These are phyloP conservation scores for Lipomyces sp. DNA, from an alignment of 805 yeast species.

Conservation along the genomic window DNA sequence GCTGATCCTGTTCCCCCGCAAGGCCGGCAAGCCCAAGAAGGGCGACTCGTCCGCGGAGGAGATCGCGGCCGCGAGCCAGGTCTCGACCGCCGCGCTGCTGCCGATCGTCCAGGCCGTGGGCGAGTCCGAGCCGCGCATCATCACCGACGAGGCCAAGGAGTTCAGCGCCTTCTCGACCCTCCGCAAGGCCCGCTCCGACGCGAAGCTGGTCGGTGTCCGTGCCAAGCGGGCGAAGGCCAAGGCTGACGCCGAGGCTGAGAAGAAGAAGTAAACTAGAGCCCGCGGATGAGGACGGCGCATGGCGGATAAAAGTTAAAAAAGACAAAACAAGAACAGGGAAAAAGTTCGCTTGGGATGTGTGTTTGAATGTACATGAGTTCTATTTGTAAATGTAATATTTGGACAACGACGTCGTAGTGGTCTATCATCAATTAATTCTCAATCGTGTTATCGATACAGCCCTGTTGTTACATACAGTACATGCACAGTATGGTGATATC, in stretches of 20 bases:
- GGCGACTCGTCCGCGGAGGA: constrained; percentile 59
- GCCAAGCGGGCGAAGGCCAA: constrained; percentile 99
- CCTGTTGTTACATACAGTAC: too few relatives aligned
- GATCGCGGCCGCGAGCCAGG: constrained; percentile 59
- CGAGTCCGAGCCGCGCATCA: constrained; percentile 85
- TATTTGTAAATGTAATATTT: constrained; percentile 4
- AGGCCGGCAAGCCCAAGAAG: constrained; percentile 60
- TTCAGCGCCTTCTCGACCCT: constrained; percentile 90
- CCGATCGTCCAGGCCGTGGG: constrained; percentile 79
- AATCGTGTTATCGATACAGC: too few relatives aligned
- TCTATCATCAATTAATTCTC: too few relatives aligned
- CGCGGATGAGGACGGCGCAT: background rate
- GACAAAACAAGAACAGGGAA: background rate
- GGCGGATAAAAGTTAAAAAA: too few relatives aligned
- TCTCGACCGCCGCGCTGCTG: constrained; percentile 64
- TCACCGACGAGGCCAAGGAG: constrained; percentile 58
- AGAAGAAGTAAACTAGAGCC: constrained; percentile 82
- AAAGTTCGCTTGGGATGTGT: background rate
- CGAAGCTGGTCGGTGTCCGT: constrained; percentile 92
- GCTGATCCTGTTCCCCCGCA: constrained; percentile 93
- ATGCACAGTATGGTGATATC: too few relatives aligned
- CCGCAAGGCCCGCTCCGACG: constrained; percentile 91
- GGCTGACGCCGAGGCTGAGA: constrained; percentile 89
- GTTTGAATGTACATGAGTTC: background rate
- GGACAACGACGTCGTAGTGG: too few relatives aligned